Percentiles rank a stretch among this genome's conserved stretches.
Conservation (phyloP, 1,139 yeast genomes). For the Candida anutae region DNA sequence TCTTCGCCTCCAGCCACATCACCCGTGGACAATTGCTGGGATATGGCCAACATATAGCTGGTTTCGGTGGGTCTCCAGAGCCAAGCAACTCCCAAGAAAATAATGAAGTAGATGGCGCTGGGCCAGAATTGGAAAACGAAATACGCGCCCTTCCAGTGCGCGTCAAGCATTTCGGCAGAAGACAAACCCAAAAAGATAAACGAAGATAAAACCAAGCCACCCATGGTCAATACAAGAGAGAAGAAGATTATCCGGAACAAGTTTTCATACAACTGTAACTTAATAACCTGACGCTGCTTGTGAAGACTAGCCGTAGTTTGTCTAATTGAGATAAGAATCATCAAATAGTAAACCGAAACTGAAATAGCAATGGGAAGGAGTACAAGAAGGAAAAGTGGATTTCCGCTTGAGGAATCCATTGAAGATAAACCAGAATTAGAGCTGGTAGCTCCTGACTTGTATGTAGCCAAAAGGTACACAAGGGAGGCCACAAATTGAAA, state of each 20-base stretch:
- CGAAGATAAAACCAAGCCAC: slow-evolving; percentile 63
- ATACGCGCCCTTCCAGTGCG: slow-evolving; percentile 88
- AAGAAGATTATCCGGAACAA: slow-evolving; percentile 68
- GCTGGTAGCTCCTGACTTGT: slow-evolving; percentile 39
- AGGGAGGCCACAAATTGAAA: slow-evolving; percentile 64
- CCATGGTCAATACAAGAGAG: slow-evolving; percentile 44
- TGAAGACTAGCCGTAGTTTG: slow-evolving; percentile 66
- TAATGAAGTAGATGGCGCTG: slow-evolving; percentile 74
- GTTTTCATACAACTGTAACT: slow-evolving; percentile 76
- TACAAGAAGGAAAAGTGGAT: slow-evolving; percentile 21
- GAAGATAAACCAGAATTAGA: slow-evolving; percentile 16
- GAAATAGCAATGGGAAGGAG: slow-evolving; percentile 67
- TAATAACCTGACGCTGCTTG: slow-evolving; percentile 86
- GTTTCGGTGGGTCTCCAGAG: slow-evolving; percentile 98
- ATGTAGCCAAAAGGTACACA: slow-evolving; percentile 62
- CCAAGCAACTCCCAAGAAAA: slow-evolving; percentile 78
- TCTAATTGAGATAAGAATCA: slow-evolving; percentile 66
- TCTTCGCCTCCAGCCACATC: slow-evolving; percentile 44
- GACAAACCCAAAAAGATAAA: slow-evolving; percentile 70
- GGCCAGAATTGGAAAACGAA: slow-evolving; percentile 95
- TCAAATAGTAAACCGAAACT: slow-evolving; percentile 64
- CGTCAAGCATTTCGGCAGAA: slow-evolving; percentile 68
- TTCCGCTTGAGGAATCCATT: slow-evolving; percentile 14
- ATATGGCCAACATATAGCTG: slow-evolving; percentile 88
- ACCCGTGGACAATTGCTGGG: slow-evolving; percentile 84